Base-by-base conservation (phyloP, 495 filamentous ascomycete species). In the Talaromyces stipitatus region DNA sequence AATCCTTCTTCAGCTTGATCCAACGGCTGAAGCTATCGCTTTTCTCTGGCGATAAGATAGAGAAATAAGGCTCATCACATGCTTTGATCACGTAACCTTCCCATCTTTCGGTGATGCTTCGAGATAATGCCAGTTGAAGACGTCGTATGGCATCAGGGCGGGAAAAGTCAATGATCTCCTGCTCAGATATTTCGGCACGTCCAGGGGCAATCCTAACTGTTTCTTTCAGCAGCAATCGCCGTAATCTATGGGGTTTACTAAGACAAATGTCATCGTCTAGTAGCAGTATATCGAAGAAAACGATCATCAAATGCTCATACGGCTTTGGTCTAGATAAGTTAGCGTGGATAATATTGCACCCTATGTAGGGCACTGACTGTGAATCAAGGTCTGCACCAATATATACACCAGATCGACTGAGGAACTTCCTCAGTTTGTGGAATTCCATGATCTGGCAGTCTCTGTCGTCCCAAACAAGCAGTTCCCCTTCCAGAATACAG, bases 1-100 rank as follows among this genome's bases (percentile, higher is more conserved):
- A 96, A 61, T 95, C 90, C 60, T 92, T 95, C 66, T 96, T 96
- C 26, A 96, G 65, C 69, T 95, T 96, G 63, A 95, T 88, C 69
- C 84, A 86, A 24, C 78, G 77, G 51, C 75, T 77, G 30, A 60
- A 72, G 30, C 69, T 77, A 28, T 50, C 56, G 18, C 66, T 43
- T 48, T 38, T 64, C 61, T 58, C 61, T 55, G 16, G 58, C 11
- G 68, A 60, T 52, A 67, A 61, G 4, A 86, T 80, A 45, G 81
- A 69, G 52, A 95, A 87, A 61, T 95, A 96, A 0, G 90, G 82
- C 22, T 86, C 82, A 54, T 91, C 85, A n/a, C 72, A 77, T 28
- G 85, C 85, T 67, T 96, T 95, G 48, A 96, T 66, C 1, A 95
- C 82, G 33, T 88, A 76, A 1, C 91, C 91, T 73, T 96, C 91